Evolutionary conservation across 495 filamentous ascomycete species (phyloP).

Genomic region (Eremomyces bilateralis): DNA sequence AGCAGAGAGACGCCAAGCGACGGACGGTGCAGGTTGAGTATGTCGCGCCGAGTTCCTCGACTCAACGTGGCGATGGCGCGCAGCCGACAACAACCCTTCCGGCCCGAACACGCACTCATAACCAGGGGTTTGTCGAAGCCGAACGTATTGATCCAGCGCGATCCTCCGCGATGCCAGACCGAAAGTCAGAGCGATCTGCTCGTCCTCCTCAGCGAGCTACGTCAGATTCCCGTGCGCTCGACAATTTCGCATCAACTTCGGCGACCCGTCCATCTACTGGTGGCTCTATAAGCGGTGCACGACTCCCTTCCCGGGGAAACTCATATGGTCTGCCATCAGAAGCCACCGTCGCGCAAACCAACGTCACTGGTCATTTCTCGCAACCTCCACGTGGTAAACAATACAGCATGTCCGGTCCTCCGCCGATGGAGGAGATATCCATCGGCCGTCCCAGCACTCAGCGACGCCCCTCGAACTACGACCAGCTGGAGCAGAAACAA

Average conservation of each 20-base stretch:
- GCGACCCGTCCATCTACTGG: slow-evolving; percentile 45
- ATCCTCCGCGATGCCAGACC: slow-evolving; percentile 22
- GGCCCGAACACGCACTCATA: slow-evolving; percentile 27
- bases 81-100: slow-evolving; percentile 13
- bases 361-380: slow-evolving; percentile 74
- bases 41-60: slow-evolving; percentile 75
- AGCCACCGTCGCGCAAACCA: slow-evolving; percentile 71
- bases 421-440: slow-evolving; percentile 23
- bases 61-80: slow-evolving; percentile 36
- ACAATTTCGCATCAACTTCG: slow-evolving; percentile 16
- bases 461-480: slow-evolving; percentile 23
- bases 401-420: slow-evolving; percentile 43
- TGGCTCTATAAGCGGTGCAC: slow-evolving; percentile 41
- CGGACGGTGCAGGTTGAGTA: slow-evolving; percentile 96
- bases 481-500: slow-evolving; percentile 24
- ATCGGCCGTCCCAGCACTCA: slow-evolving; percentile 38
- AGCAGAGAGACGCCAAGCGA: slow-evolving; percentile 67
- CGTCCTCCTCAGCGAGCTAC: slow-evolving; percentile 26
- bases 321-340: slow-evolving; percentile 81
- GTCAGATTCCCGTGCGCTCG: slow-evolving; percentile 31
- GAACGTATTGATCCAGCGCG: slow-evolving; percentile 10
- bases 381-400: slow-evolving; percentile 47
- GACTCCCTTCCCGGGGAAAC: slow-evolving; percentile 51
- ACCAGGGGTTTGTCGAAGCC: slow-evolving; percentile 26
- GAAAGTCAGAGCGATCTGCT: slow-evolving; percentile 25